Conservation (phyloP, 306 rosid genomes). For the Cercis canadensis region DNA sequence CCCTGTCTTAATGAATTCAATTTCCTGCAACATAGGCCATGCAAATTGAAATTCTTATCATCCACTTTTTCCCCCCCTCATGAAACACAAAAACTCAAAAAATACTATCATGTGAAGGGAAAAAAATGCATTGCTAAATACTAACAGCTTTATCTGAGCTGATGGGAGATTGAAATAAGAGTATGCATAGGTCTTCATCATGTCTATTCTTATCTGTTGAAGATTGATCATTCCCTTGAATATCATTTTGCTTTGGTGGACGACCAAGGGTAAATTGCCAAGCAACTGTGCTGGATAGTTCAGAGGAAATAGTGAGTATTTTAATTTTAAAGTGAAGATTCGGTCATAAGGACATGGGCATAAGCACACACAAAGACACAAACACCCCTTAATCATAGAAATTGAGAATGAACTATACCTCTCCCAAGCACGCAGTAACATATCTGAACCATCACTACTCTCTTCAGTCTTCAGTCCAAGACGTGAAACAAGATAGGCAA, state of each 20-base stretch:
- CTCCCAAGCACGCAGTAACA: constrained; percentile 87
- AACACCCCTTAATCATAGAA: neutral
- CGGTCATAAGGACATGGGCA: constrained; percentile 13
- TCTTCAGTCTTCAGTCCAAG: constrained; percentile 80
- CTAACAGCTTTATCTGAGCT: constrained; percentile 79
- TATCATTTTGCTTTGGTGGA: constrained; percentile 51
- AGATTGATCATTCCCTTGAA: constrained; percentile 43
- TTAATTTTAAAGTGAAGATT: constrained; percentile 17
- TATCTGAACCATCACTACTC: constrained; percentile 67
- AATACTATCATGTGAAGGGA: constrained; percentile 24
- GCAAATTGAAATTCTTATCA: constrained; percentile 11
- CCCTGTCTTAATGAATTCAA: constrained; percentile 83
- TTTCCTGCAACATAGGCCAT: constrained; percentile 66
- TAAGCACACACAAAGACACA: neutral
- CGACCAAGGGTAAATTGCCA: constrained; percentile 78
- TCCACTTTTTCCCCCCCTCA: neutral
- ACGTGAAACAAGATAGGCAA: constrained; percentile 69
- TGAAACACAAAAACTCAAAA: neutral
- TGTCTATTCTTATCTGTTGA: constrained; percentile 42
- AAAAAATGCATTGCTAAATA: constrained; percentile 21
- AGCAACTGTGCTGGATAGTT: constrained; percentile 68
- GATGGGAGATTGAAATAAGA: constrained; percentile 71
- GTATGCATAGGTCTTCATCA: constrained; percentile 62
- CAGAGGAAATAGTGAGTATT: constrained; percentile 35
- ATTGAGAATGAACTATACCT: constrained; percentile 51